A percentile compares a stretch with the other conserved stretches of the same genome.
phyloP scores from a whole-genome alignment of 2,329 filamentous ascomycete species.

The Ciborinia camelliae region DNA sequence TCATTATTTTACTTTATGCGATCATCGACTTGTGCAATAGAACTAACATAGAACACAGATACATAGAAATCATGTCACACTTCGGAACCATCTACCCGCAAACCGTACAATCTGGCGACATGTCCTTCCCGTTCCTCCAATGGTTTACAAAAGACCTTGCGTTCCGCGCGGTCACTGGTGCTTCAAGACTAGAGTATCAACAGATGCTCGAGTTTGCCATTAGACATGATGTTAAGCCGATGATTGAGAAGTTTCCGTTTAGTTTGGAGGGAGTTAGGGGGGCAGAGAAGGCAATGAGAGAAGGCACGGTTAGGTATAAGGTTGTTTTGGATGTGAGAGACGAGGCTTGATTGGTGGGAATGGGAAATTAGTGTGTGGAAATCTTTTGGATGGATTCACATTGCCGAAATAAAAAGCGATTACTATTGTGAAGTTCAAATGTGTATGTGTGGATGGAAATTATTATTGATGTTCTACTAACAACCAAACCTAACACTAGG shows the following conservation, averaged over 20 bases:
- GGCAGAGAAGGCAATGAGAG: slow-evolving; percentile 22
- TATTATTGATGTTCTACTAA: no score
- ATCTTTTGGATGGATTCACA: no score
- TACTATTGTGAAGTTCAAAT: no score
- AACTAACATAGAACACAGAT: slow-evolving; percentile 36
- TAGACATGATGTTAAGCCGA: slow-evolving; percentile 49
- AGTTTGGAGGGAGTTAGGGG: slow-evolving; percentile 22
- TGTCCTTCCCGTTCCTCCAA: slow-evolving; percentile 34
- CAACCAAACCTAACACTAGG: no score
- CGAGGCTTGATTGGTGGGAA: no score
- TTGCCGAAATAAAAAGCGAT: no score
- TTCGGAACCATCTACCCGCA: slow-evolving; percentile 63
- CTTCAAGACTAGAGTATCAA: slow-evolving; percentile 47
- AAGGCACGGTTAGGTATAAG: slow-evolving; percentile 23
- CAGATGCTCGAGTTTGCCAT: slow-evolving; percentile 58
- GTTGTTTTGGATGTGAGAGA: slow-evolving; percentile 17
- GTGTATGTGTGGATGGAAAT: no score
- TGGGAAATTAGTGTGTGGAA: no score
- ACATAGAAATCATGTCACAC: slow-evolving; percentile 57
- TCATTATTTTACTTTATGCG: slow-evolving; percentile 33
- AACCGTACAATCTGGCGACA: slow-evolving; percentile 53
- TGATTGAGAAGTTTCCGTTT: slow-evolving; percentile 41
- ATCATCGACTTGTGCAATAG: not conserved
- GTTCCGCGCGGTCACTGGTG: slow-evolving; percentile 32
- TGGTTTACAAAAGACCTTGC: slow-evolving; percentile 30